Evolutionary conservation across 441 rosid genomes (phyloP).

Genomic region (Pelargonium fulgidum): DNA sequence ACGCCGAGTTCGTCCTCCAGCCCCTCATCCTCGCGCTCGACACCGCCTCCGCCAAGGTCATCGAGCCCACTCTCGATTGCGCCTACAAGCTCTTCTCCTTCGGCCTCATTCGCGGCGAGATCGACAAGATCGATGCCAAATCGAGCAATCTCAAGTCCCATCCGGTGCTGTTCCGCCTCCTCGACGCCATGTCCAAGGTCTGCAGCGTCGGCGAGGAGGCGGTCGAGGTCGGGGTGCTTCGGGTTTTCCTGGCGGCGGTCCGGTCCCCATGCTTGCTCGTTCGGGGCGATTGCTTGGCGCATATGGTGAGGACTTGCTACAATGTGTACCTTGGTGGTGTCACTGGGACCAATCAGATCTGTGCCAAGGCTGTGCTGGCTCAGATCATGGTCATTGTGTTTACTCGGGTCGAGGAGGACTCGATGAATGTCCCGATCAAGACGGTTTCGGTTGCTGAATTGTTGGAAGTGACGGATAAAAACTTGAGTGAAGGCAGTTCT

Average conservation of each 20-base stretch:
- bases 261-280: slow-evolving; percentile 62
- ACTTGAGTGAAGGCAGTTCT: slow-evolving; percentile 81
- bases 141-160: slow-evolving; percentile 4
- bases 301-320: slow-evolving; percentile 75
- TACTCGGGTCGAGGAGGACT: slow-evolving; percentile 64
- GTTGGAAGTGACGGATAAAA: slow-evolving; percentile 75
- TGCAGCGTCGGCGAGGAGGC: slow-evolving; percentile 65
- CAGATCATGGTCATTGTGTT: slow-evolving; percentile 76
- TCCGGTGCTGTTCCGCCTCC: slow-evolving; percentile 32
- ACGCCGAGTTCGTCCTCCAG: slow-evolving; percentile 47
- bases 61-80: slow-evolving; percentile 83
- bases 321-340: slow-evolving; percentile 79
- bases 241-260: slow-evolving; percentile 69
- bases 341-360: slow-evolving; percentile 84
- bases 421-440: slow-evolving; percentile 41
- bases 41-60: slow-evolving; percentile 56
- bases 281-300: slow-evolving; percentile 74
- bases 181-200: slow-evolving; percentile 51
- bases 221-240: slow-evolving; percentile 62
- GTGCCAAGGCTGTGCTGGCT: slow-evolving; percentile 84
- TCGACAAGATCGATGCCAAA: slow-evolving; percentile 19
- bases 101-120: slow-evolving; percentile 57
- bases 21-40: slow-evolving; percentile 69
- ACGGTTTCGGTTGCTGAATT: slow-evolving; percentile 59
- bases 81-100: slow-evolving; percentile 63